phyloP scores from a whole-genome alignment of 176 grass and related monocot species.

The Carex littledalei region DNA sequence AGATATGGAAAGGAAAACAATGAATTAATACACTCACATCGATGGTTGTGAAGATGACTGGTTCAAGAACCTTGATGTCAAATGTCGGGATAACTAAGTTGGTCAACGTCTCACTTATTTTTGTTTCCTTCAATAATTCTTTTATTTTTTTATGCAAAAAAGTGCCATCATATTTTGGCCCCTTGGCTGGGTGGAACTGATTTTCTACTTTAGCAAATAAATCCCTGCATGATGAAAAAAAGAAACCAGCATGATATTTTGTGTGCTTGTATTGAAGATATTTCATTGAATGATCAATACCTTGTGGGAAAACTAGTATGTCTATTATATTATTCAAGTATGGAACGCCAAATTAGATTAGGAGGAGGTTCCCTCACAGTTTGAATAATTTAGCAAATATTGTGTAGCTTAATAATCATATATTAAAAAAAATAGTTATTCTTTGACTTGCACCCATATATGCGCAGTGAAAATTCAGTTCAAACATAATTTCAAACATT shows the following conservation, averaged over 20 bases:
- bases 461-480: not conserved
- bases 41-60: conserved; percentile 36
- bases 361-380: not conserved
- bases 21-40: conserved; percentile 1
- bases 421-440: not conserved
- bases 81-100: conserved; percentile 38
- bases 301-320: not conserved
- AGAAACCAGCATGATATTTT: not conserved
- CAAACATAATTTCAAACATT: not conserved
- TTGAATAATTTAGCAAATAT: not conserved
- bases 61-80: conserved; percentile 35
- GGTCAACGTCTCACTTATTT: conserved; percentile 28
- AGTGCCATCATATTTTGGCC: conserved; percentile 33
- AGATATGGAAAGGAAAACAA: not conserved
- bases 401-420: not conserved
- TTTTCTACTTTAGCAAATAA: not conserved
- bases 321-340: not conserved
- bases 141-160: conserved; percentile 22
- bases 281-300: not conserved
- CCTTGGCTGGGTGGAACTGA: not conserved
- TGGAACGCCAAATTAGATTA: not conserved
- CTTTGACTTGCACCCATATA: not conserved
- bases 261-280: not conserved
- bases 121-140: conserved; percentile 10
- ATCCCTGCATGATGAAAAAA: not conserved